A percentile compares a stretch with the other conserved stretches of the same genome.
These are phyloP conservation scores for Plasmopara halstedii DNA, from an alignment of 352 stramenopile species.

Conservation along the genomic window DNA sequence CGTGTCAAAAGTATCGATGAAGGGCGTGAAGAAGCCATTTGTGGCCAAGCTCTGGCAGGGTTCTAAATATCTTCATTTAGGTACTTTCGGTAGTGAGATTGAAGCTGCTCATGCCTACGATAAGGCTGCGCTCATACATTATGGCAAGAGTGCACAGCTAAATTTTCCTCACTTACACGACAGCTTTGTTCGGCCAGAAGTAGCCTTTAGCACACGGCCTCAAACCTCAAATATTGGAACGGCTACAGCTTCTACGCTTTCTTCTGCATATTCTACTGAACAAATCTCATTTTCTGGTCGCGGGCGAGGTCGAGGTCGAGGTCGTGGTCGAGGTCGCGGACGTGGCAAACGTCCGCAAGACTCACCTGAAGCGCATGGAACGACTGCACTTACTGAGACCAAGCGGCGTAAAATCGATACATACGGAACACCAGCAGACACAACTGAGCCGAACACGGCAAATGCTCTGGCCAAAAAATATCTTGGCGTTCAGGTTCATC, in stretches of 20 bases:
- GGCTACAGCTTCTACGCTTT: background rate
- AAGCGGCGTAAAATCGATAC: conserved; percentile 33
- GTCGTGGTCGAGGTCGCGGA: conserved; percentile 43
- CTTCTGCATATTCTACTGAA: conserved; percentile 1
- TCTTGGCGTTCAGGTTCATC: conserved; percentile 58
- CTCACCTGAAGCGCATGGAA: conserved; percentile 13
- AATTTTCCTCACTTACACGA: conserved; percentile 78
- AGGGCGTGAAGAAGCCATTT: conserved; percentile 77
- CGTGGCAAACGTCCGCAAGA: conserved; percentile 52
- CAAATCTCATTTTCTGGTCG: conserved; percentile 16
- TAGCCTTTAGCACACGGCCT: conserved; percentile 19
- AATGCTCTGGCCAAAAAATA: conserved; percentile 43
- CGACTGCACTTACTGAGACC: conserved; percentile 6
- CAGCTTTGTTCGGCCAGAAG: conserved; percentile 43
- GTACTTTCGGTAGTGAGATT: conserved; percentile 70
- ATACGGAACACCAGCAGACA: conserved; percentile 1
- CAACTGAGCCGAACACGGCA: conserved; percentile 18
- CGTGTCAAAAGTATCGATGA: conserved; percentile 73
- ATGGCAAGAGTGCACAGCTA: conserved; percentile 55
- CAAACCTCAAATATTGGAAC: conserved; percentile 5
- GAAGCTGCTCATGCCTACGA: conserved; percentile 78
- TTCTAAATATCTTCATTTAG: conserved; percentile 57
- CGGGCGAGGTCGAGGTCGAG: conserved; percentile 28
- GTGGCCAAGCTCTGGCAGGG: conserved; percentile 64
- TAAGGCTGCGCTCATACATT: conserved; percentile 61